phyloP scores from a whole-genome alignment of 225 moss, liverwort and hornwort genomes.

The Sphagnum tenellum region DNA sequence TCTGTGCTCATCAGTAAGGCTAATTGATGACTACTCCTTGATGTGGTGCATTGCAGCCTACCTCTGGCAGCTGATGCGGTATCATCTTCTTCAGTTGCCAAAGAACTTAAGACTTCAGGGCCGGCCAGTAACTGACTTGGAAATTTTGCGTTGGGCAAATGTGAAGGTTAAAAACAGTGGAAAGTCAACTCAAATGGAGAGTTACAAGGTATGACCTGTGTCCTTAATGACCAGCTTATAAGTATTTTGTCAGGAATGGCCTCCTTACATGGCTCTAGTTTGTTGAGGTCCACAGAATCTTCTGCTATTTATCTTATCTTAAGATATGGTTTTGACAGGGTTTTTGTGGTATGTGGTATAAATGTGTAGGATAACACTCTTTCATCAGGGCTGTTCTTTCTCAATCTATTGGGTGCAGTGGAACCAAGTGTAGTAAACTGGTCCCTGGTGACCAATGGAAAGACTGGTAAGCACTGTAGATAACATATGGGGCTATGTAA shows the following conservation, averaged over 20 bases:
- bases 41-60: constrained; percentile 58
- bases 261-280: too few relatives aligned
- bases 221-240: not conserved
- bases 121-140: constrained; percentile 79
- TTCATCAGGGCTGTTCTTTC: constrained; percentile 73
- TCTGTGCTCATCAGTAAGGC: too few relatives aligned
- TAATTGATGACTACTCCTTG: too few relatives aligned
- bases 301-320: too few relatives aligned
- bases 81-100: constrained; percentile 66
- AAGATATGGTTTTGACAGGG: not conserved
- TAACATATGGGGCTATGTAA: not conserved
- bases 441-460: constrained; percentile 65
- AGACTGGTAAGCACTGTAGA: constrained; percentile 37
- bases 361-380: constrained; percentile 71
- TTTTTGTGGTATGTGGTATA: not conserved
- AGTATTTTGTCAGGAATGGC: not conserved
- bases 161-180: constrained; percentile 85
- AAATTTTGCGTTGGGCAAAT: constrained; percentile 93
- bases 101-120: constrained; percentile 80
- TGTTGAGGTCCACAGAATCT: too few relatives aligned
- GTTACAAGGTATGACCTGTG: constrained; percentile 59
- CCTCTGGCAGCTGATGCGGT: constrained; percentile 94
- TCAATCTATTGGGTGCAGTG: constrained; percentile 82
- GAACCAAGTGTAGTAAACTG: constrained; percentile 92
- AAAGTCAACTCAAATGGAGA: constrained; percentile 72